Percentiles rank a stretch among this genome's conserved stretches.
Evolutionary conservation across 176 grass and related monocot species (phyloP).

Genomic region (Aegilops bicornis): DNA sequence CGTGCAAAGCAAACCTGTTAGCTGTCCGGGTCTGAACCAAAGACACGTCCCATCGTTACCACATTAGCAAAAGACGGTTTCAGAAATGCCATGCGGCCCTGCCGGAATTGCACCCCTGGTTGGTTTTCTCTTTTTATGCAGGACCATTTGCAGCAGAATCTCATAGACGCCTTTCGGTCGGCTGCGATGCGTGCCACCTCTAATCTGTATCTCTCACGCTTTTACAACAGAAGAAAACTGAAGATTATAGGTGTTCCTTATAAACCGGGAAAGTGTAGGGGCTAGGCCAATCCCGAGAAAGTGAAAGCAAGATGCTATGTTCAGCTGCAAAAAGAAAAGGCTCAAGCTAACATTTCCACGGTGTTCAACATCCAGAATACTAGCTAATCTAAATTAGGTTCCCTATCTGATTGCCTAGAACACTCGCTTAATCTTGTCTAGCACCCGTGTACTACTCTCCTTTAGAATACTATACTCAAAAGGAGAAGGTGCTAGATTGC

Average conservation of each 20-base stretch:
- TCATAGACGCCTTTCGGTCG: slow-evolving; percentile 28
- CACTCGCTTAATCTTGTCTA: not conserved
- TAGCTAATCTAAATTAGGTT: not conserved
- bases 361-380: not conserved
- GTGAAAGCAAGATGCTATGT: slow-evolving; percentile 46
- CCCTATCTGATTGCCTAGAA: slow-evolving; percentile 41
- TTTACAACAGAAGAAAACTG: not conserved
- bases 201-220: not conserved
- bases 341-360: slow-evolving; percentile 13
- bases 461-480: not conserved
- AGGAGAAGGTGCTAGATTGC: not conserved
- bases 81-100: slow-evolving; percentile 26
- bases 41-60: slow-evolving; percentile 42
- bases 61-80: slow-evolving; percentile 47
- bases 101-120: not conserved
- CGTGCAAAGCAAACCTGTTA: slow-evolving; percentile 29
- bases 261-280: slow-evolving; percentile 39
- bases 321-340: slow-evolving; percentile 13
- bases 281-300: slow-evolving; percentile 30
- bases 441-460: not conserved
- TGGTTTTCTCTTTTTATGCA: not conserved
- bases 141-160: slow-evolving; percentile 38
- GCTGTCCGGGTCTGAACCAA: not conserved
- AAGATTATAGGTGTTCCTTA: slow-evolving; percentile 18
- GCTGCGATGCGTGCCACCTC: not conserved